Evolutionary conservation across 495 filamentous ascomycete genomes (phyloP).

Genomic region (Penicillium ucsense): DNA sequence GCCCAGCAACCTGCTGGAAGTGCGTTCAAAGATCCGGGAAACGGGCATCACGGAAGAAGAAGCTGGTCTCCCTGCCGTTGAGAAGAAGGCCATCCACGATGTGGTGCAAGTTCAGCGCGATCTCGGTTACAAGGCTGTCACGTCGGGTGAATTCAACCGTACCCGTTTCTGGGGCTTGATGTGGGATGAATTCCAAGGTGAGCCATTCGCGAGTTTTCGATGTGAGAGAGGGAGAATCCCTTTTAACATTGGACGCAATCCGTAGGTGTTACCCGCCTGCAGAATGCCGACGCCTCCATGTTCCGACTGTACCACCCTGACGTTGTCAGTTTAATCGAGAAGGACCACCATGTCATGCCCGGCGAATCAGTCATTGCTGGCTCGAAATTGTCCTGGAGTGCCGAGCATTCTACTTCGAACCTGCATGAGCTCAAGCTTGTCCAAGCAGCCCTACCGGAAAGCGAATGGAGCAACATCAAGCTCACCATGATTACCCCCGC

Average conservation of each 20-base stretch:
- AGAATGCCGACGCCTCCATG: constrained; percentile 42
- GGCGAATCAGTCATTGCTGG: constrained; percentile 58
- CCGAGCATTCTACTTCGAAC: constrained; percentile 38
- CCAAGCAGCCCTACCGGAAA: constrained; percentile 38
- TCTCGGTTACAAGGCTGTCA: constrained; percentile 52
- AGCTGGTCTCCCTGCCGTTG: constrained; percentile 33
- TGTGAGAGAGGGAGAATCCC: too few relatives aligned
- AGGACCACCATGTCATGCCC: constrained; percentile 47
- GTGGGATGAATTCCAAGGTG: constrained; percentile 59
- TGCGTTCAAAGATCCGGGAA: constrained; percentile 41
- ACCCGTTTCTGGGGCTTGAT: constrained; percentile 49
- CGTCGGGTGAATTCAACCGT: constrained; percentile 55
- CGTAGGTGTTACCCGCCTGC: constrained; percentile 26
- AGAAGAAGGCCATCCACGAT: constrained; percentile 49
- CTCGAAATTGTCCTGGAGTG: constrained; percentile 48
- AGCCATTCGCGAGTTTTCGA: constrained; percentile 11
- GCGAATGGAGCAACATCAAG: constrained; percentile 45
- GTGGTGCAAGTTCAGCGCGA: constrained; percentile 53
- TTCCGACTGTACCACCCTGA: constrained; percentile 64
- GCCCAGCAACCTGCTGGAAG: constrained; percentile 49
- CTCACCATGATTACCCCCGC: constrained; percentile 54
- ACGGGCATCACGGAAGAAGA: constrained; percentile 29
- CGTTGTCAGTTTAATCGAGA: constrained; percentile 55
- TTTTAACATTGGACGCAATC: too few relatives aligned
- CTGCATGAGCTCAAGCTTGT: constrained; percentile 50